These are phyloP conservation scores for Chionographis japonica DNA, from an alignment of 106 monocot species.

Conservation along the genomic window DNA sequence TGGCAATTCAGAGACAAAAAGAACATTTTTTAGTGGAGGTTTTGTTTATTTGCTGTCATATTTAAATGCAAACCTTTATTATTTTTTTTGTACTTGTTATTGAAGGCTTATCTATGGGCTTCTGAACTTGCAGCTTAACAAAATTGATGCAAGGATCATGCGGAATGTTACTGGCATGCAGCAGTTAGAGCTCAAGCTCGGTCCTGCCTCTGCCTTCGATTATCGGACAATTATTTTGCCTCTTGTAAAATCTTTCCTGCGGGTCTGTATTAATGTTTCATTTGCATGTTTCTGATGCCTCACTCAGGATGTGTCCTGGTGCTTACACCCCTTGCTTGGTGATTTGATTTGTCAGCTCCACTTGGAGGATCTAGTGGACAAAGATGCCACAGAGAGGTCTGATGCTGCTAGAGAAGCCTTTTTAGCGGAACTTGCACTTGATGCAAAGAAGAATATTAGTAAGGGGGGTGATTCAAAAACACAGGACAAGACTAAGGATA, in stretches of 20 bases:
- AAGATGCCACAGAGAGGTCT: slow-evolving; percentile 88
- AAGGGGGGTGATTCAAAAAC: slow-evolving; percentile 57
- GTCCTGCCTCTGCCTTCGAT: slow-evolving; percentile 68
- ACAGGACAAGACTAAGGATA: slow-evolving; percentile 80
- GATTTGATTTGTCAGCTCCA: slow-evolving; percentile 36
- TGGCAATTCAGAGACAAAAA: slow-evolving; percentile 63
- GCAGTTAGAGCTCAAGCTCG: slow-evolving; percentile 70
- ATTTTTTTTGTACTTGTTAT: background rate
- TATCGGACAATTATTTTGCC: slow-evolving; percentile 69
- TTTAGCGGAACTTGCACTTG: slow-evolving; percentile 76
- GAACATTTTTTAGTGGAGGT: slow-evolving; percentile 75
- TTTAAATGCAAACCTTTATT: background rate
- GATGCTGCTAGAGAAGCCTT: slow-evolving; percentile 92
- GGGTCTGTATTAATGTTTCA: slow-evolving; percentile 30
- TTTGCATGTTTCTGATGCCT: background rate
- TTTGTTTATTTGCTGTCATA: background rate
- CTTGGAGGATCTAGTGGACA: slow-evolving; percentile 86
- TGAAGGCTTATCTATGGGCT: background rate
- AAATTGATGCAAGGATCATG: slow-evolving; percentile 85
- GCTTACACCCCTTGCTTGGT: background rate
- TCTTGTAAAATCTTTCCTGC: slow-evolving; percentile 72
- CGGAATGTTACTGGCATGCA: slow-evolving; percentile 46
- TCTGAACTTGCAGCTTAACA: slow-evolving; percentile 57
- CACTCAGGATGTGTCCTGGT: background rate
- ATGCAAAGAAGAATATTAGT: slow-evolving; percentile 51